Evolutionary conservation across 164 flowering plant genomes (phyloP).

Genomic region (Pachysandra terminalis): DNA sequence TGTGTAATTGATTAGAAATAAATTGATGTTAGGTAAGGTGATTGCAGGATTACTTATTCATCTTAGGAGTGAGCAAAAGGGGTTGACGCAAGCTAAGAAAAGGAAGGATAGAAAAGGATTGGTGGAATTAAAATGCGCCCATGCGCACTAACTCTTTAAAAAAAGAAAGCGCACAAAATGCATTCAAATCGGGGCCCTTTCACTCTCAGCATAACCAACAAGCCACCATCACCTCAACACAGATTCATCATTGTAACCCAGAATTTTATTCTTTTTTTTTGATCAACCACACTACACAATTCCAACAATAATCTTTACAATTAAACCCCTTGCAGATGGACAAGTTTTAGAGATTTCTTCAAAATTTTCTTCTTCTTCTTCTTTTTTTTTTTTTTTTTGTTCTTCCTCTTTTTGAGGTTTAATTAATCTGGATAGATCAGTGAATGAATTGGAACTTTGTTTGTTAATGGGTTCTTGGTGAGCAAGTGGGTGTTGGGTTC

Average conservation of each 20-base stretch:
- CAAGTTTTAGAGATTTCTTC: too few species aligned
- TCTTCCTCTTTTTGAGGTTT: too few species aligned
- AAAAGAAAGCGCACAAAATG: slow-evolving; percentile 1
- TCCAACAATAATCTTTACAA: neutral
- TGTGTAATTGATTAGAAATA: too few species aligned
- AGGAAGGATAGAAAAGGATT: neutral
- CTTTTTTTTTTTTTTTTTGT: too few species aligned
- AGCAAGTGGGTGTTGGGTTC: slow-evolving; percentile 4
- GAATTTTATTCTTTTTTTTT: too few species aligned
- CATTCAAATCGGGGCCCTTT: slow-evolving; percentile 3
- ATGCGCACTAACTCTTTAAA: neutral
- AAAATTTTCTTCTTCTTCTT: too few species aligned
- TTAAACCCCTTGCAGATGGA: neutral
- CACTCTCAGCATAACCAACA: slow-evolving; percentile 7
- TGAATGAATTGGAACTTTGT: neutral
- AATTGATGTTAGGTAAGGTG: neutral
- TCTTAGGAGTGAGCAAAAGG: too few species aligned
- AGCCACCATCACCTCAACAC: slow-evolving; percentile 10
- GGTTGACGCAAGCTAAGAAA: slow-evolving; percentile 1
- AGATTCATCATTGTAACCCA: slow-evolving; percentile 13
- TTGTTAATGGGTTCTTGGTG: too few species aligned
- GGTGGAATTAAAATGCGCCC: slow-evolving; percentile 9
- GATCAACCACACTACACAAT: slow-evolving; percentile 6
- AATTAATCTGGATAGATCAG: neutral
- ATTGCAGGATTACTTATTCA: too few species aligned